phyloP scores from a whole-genome alignment of 345 rosid species.

The Eucalyptus cloeziana region DNA sequence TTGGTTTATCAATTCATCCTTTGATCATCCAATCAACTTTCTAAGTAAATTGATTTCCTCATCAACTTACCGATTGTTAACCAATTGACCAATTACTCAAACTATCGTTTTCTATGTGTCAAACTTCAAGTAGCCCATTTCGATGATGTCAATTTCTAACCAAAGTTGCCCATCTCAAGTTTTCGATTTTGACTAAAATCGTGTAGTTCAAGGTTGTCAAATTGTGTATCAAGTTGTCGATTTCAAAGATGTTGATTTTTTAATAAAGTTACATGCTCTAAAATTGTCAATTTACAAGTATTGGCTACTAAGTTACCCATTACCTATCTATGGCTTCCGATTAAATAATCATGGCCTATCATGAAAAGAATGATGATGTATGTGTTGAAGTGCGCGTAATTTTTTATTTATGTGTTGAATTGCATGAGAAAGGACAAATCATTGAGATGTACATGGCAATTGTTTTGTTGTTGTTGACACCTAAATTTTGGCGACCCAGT shows the following conservation, averaged over 20 bases:
- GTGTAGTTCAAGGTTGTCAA: background rate
- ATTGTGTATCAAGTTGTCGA: too few relatives aligned
- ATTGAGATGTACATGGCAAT: background rate
- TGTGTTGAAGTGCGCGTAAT: background rate
- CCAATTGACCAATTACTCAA: background rate
- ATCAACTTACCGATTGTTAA: background rate
- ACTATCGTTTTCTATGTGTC: background rate
- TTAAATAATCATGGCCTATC: background rate
- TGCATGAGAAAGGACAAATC: background rate
- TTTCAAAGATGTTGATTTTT: too few relatives aligned
- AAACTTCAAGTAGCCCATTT: background rate
- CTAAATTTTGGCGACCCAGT: too few relatives aligned
- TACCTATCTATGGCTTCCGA: background rate
- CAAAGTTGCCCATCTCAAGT: background rate
- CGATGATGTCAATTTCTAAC: background rate
- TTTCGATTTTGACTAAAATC: background rate
- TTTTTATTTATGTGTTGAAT: too few relatives aligned
- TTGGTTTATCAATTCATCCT: background rate
- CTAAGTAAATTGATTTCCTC: background rate
- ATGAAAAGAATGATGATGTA: background rate
- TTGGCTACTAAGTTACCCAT: too few relatives aligned
- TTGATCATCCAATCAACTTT: too few relatives aligned
- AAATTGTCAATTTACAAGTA: too few relatives aligned
- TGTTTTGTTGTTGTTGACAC: too few relatives aligned
- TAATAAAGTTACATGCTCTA: background rate